phyloP scores from a whole-genome alignment of 164 flowering plant genomes.

The Euptelea pleiosperma region DNA sequence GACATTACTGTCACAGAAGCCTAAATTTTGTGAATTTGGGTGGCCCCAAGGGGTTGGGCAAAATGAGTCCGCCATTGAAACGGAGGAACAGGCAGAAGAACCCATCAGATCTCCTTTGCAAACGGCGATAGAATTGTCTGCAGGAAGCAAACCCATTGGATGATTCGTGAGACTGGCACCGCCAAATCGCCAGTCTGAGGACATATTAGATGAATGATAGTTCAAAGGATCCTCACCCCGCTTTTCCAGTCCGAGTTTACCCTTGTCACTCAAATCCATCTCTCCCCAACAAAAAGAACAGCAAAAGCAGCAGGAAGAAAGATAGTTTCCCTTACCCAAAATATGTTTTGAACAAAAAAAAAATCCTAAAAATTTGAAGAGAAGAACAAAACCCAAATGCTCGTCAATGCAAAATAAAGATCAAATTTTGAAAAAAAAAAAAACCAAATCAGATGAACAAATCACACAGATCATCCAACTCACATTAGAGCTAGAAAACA shows the following conservation, averaged over 20 bases:
- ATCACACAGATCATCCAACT: constrained; percentile 8
- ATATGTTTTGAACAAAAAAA: constrained; percentile 21
- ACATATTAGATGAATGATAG: constrained; percentile 34
- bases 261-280: constrained; percentile 49
- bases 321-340: neutral
- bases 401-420: neutral
- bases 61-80: constrained; percentile 54
- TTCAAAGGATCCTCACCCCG: constrained; percentile 34
- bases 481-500: constrained; percentile 1
- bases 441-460: constrained; percentile 8
- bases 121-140: constrained; percentile 28
- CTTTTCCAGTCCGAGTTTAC: constrained; percentile 42
- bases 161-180: constrained; percentile 31
- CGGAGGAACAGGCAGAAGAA: constrained; percentile 48
- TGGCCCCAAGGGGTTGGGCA: constrained; percentile 43
- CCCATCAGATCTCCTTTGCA: constrained; percentile 37
- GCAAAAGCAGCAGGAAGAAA: constrained; percentile 24
- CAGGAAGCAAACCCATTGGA: constrained; percentile 35
- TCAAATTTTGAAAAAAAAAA: constrained; percentile 6
- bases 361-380: constrained; percentile 11
- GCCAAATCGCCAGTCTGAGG: constrained; percentile 57
- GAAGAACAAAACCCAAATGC: constrained; percentile 5
- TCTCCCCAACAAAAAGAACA: constrained; percentile 14
- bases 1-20: constrained; percentile 35
- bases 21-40: constrained; percentile 38